Evolutionary conservation across 352 stramenopile species (phyloP).

Genomic region (Pythium aphanidermatum): DNA sequence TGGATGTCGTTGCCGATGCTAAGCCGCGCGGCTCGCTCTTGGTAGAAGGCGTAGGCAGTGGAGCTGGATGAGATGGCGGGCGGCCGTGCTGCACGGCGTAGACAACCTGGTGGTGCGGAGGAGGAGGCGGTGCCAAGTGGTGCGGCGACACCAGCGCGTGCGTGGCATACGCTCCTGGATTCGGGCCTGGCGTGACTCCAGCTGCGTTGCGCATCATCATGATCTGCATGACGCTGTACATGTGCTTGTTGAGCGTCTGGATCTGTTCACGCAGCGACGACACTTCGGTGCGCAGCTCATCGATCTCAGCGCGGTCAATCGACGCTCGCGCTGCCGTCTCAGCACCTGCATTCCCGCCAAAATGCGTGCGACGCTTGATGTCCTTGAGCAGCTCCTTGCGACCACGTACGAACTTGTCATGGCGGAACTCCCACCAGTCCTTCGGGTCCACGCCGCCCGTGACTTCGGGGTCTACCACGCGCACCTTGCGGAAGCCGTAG

Average conservation of each 20-base stretch:
- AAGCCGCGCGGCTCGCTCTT: too few relatives aligned
- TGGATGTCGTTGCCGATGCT: background rate
- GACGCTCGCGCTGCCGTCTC: conserved; percentile 9
- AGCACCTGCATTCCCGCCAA: too few relatives aligned
- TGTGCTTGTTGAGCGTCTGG: conserved; percentile 62
- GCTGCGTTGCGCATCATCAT: conserved; percentile 25
- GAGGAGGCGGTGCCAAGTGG: background rate
- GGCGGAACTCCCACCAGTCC: conserved; percentile 83
- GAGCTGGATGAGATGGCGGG: conserved; percentile 4
- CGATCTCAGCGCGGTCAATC: conserved; percentile 65
- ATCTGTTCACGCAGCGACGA: conserved; percentile 50
- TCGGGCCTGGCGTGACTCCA: too few relatives aligned
- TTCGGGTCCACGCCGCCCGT: conserved; percentile 35
- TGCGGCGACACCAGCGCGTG: background rate
- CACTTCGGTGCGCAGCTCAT: conserved; percentile 59
- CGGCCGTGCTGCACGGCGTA: conserved; percentile 1
- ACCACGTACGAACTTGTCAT: conserved; percentile 77
- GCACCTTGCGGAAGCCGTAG: conserved; percentile 88
- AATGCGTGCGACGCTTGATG: conserved; percentile 61
- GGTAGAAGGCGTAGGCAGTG: background rate
- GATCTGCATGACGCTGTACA: conserved; percentile 49
- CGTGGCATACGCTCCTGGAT: too few relatives aligned
- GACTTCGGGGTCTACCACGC: conserved; percentile 35
- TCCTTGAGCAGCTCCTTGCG: conserved; percentile 60
- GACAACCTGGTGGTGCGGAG: background rate